Evolutionary conservation across 2,329 filamentous ascomycete genomes (phyloP), one percentile per base, ranked within the genome.

Genomic region (Ophiobolus disseminans): DNA sequence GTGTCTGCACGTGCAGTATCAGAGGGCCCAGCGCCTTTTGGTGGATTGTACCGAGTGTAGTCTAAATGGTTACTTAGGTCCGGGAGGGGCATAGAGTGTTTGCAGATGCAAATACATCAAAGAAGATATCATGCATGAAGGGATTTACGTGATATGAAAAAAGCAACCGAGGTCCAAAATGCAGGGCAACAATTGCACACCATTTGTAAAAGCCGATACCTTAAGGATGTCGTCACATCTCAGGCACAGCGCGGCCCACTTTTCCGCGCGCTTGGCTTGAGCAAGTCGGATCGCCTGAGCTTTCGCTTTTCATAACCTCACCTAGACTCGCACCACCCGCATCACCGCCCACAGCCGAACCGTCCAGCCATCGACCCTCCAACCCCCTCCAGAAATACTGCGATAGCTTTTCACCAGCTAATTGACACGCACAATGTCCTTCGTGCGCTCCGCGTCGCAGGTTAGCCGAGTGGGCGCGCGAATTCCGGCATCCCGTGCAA

Each of bases 381-480:
- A 58, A 49, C 49, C 58, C 50, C 53, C 51, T 43, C 50, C 45
- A 35, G 40, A 53, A 14, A 47, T 40, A 43, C 50, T 40, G 39
- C 53, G 49, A 46, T 50, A 64, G 65, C 66, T 64, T 45, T 32
- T 25, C 23, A 22, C 38, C 51, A 53, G 53, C 54, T 60, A 62
- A 68, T 66, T 66, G 61, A 63, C 45, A 60, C 58, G 46, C 58
- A 59, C 51, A 48, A 73, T 73, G 70, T 71, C 69, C 58, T 71
- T 73, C 48, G 57, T 71, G 48, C 70, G 70, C 65, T 68, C 70
- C 58, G 60, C 68, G 44, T 66, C 69, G 48, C 68, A 64, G 64
- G 65, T 67, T 60, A 61, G 60, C 61, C 63, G 66, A 54, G 59
- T 60, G 50, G 67, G 64, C 59, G 56, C 66, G 45, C 65, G 65